Evolutionary conservation across 2,329 filamentous ascomycete species (phyloP), one percentile per base, ranked within the genome.

Genomic region (Leptosphaerulina australis): DNA sequence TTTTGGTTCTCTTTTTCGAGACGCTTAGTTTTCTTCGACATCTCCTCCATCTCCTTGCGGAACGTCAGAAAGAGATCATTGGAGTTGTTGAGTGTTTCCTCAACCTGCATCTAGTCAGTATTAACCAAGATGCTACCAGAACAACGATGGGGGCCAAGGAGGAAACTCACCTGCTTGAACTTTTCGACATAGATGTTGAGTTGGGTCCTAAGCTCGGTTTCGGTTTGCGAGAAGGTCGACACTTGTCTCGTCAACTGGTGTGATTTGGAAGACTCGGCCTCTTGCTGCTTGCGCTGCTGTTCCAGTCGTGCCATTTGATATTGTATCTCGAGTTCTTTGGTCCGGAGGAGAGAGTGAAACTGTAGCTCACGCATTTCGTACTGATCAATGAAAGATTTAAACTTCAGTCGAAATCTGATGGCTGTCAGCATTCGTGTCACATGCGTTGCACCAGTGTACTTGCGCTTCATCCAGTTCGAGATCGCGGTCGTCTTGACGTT

Each of bases 171-270:
- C 89, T 99, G 94, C 79, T 97, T 97, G 77, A 97, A 97, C 77
- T 97, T 99, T 72, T 99, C 94, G 20, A 97, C 93, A 67, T 99
- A 99, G 64, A 97, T 93, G 72, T 97, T 97, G 64, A 99, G 85
- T 75, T 99, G 94, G 65, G 90, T 95, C 53, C 94, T 82, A 46
- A 99, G 81, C 74, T 97, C 93, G 12, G 90, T 88, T 76, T 99
- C 94, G 8, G 93, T 97, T 74, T 96, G 94, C 26, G 91, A 94
- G 72, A 97, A 97, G 2, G 91, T 95, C 60, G 92, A 90, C 18
- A 97, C 91, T 75, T 99, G 94, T 26, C 86, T 82, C 63, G 94
- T 96, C 43, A 99, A 81, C 58, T 93, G 89, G 56, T 91, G 87
- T 50, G 90, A 90, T 63, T 91, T 88, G 46, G 81, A 82, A 17